Conservation (phyloP, 306 rosid species). For the Neltuma alba region DNA sequence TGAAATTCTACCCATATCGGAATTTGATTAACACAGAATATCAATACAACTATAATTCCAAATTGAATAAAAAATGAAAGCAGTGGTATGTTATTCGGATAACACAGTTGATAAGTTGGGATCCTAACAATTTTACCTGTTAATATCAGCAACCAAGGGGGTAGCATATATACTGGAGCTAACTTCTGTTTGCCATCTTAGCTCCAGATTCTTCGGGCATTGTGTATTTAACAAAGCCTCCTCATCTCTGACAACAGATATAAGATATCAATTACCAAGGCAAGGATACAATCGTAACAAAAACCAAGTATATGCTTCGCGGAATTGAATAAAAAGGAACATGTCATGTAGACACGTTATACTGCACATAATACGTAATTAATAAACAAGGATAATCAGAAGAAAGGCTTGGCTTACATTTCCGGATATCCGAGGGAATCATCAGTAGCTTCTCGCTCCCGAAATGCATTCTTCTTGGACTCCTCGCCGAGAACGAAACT, state of each 20-base stretch:
- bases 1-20: slow-evolving; percentile 16
- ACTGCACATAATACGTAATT: neutral
- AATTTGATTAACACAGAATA: slow-evolving; percentile 8
- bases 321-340: neutral
- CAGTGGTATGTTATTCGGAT: neutral
- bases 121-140: slow-evolving; percentile 57
- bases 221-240: slow-evolving; percentile 82
- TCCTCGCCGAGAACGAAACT: slow-evolving; percentile 54
- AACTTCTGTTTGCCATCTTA: slow-evolving; percentile 98
- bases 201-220: slow-evolving; percentile 95
- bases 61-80: neutral
- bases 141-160: slow-evolving; percentile 93
- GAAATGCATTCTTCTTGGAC: slow-evolving; percentile 64
- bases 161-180: slow-evolving; percentile 95
- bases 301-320: slow-evolving; percentile 17
- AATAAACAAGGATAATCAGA: slow-evolving; percentile 11
- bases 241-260: slow-evolving; percentile 63
- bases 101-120: neutral
- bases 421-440: slow-evolving; percentile 80
- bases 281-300: neutral
- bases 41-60: neutral
- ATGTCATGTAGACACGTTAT: neutral
- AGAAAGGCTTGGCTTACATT: slow-evolving; percentile 48
- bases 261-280: neutral
- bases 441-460: slow-evolving; percentile 91